A percentile compares a stretch with the other conserved stretches of the same genome.
These are phyloP conservation scores for Olyra latifolia DNA, from an alignment of 176 grass and related monocot genomes.

Conservation along the genomic window DNA sequence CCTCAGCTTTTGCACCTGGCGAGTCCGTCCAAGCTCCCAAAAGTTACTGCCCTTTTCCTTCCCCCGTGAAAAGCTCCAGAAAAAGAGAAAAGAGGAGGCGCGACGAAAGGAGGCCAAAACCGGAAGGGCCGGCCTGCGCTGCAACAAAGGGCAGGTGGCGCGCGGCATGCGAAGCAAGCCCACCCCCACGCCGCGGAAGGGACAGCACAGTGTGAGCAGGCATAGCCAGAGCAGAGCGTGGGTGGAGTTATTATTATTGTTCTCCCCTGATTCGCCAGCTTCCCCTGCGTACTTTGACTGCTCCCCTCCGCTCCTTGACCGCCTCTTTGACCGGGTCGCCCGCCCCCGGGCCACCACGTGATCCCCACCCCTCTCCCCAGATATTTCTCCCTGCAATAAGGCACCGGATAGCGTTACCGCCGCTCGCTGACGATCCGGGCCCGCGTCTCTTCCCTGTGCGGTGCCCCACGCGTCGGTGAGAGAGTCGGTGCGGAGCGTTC, in stretches of 20 bases:
- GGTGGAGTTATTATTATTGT: not conserved
- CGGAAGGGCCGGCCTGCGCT: too few species aligned
- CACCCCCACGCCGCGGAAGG: too few species aligned
- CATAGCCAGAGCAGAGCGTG: too few species aligned
- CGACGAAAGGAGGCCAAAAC: too few species aligned
- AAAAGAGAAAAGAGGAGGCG: not conserved
- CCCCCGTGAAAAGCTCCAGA: not conserved
- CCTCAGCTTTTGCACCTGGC: not conserved
- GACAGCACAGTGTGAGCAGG: too few species aligned
- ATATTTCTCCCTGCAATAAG: not conserved
- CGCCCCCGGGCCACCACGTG: not conserved
- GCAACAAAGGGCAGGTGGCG: not conserved
- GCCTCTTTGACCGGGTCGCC: not conserved
- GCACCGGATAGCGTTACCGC: not conserved
- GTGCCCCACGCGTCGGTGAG: not conserved
- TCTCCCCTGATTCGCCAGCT: slow-evolving; percentile 10
- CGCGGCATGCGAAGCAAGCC: too few species aligned
- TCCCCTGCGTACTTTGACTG: slow-evolving; percentile 14
- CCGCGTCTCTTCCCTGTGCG: accelerated
- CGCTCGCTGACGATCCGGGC: not conserved
- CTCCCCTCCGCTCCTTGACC: not conserved
- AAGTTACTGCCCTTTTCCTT: not conserved
- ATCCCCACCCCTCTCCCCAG: not conserved
- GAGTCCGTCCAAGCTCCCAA: not conserved
- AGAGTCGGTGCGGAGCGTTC: not conserved